Percentiles rank a stretch among this genome's conserved stretches.
phyloP scores from a whole-genome alignment of 768 basidiomycete species.

The Podaxis sp. region DNA sequence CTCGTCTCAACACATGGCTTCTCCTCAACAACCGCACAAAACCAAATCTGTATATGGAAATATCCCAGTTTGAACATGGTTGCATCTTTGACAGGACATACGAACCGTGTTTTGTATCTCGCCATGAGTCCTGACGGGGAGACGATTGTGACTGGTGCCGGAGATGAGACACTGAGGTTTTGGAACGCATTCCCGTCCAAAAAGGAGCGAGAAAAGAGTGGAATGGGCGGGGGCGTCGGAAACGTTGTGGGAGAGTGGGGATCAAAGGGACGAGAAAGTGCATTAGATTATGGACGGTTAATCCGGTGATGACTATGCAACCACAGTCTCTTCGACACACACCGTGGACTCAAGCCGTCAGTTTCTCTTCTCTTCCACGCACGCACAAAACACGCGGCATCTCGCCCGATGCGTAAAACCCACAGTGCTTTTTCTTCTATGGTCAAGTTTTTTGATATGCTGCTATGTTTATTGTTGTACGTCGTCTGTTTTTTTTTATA shows the following conservation, averaged over 20 bases:
- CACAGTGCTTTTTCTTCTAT: background rate
- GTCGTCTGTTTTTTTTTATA: background rate
- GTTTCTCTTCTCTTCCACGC: background rate
- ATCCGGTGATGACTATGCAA: constrained; percentile 38
- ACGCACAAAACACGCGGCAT: background rate
- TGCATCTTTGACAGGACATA: constrained; percentile 91
- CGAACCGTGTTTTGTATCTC: constrained; percentile 93
- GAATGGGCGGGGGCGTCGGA: background rate
- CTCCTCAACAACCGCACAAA: constrained; percentile 89
- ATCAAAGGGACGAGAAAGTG: constrained; percentile 39
- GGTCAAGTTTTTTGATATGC: background rate
- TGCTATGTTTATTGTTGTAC: constrained; percentile 11
- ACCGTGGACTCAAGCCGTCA: background rate
- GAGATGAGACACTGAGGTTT: constrained; percentile 94
- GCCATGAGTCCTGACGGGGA: constrained; percentile 97
- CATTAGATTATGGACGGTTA: constrained; percentile 48
- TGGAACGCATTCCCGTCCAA: constrained; percentile 94
- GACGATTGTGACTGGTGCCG: constrained; percentile 97
- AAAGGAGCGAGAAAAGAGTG: constrained; percentile 39
- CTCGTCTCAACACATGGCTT: constrained; percentile 98
- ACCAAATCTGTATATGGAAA: constrained; percentile 95
- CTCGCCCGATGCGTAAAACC: background rate
- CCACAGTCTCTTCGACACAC: background rate
- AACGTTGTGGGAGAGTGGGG: constrained; percentile 2
- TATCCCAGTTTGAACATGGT: constrained; percentile 95